phyloP scores from a whole-genome alignment of 2,329 filamentous ascomycete genomes.

The Chrysoporthe deuterocubensis region DNA sequence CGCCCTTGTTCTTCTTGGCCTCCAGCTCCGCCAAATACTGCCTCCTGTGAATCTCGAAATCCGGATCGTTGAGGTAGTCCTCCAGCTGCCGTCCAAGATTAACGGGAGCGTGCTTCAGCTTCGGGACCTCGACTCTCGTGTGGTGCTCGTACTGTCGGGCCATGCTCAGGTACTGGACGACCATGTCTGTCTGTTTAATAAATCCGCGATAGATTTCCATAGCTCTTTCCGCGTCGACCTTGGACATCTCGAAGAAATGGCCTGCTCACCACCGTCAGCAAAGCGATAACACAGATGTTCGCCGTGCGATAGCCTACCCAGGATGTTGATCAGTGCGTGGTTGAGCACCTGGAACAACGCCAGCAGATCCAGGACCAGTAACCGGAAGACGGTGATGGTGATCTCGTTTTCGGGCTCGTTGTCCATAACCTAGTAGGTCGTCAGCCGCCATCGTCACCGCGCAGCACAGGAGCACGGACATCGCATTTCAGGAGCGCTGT shows the following conservation, averaged over 20 bases:
- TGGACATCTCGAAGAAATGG: constrained; percentile 98
- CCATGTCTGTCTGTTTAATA: constrained; percentile 86
- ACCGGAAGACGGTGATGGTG: constrained; percentile 87
- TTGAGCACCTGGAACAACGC: constrained; percentile 94
- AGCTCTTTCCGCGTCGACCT: constrained; percentile 87
- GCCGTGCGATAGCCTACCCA: constrained; percentile 63
- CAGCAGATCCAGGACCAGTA: constrained; percentile 87
- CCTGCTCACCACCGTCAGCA: constrained; percentile 55
- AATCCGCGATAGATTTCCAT: constrained; percentile 92
- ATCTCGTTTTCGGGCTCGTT: constrained; percentile 96
- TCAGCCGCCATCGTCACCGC: constrained; percentile 9
- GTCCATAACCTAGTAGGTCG: constrained; percentile 66
- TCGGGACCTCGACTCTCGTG: constrained; percentile 91
- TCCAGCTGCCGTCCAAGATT: constrained; percentile 88
- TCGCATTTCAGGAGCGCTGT: constrained; percentile 86
- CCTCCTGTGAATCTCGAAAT: constrained; percentile 90
- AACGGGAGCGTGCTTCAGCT: constrained; percentile 94
- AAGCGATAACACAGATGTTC: constrained; percentile 8
- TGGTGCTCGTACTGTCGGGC: constrained; percentile 91
- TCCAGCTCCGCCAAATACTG: constrained; percentile 92
- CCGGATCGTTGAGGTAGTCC: constrained; percentile 91
- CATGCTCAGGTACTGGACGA: constrained; percentile 86
- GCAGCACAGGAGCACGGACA: constrained; percentile 55
- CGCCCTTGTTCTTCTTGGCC: constrained; percentile 58
- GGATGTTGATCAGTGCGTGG: constrained; percentile 93